phyloP scores from a whole-genome alignment of 2,329 filamentous ascomycete species.

The Fusarium denticulatum region DNA sequence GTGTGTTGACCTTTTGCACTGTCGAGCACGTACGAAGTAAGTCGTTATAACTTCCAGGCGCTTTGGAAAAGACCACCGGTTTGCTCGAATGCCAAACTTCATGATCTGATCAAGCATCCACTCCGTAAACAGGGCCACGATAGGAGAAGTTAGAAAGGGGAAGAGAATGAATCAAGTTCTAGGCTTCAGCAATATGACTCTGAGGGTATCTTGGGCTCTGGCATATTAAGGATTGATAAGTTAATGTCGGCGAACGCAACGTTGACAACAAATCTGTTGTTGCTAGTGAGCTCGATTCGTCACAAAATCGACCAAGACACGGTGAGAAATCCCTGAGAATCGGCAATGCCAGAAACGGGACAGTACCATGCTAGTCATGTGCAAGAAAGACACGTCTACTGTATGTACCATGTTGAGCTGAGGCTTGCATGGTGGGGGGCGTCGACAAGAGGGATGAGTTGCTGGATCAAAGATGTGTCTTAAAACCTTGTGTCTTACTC shows the following conservation, averaged over 20 bases:
- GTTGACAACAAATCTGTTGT: background rate
- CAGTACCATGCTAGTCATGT: background rate
- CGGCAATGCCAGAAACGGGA: background rate
- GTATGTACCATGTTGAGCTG: background rate
- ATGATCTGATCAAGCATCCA: background rate
- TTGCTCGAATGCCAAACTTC: background rate
- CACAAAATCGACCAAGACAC: background rate
- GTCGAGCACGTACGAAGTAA: background rate
- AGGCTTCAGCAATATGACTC: too few relatives aligned
- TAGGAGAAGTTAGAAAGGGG: background rate
- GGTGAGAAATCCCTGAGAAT: background rate
- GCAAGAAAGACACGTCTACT: background rate
- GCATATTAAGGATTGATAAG: background rate
- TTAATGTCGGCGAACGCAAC: background rate
- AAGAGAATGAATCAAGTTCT: background rate
- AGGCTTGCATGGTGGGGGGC: background rate
- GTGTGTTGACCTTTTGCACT: background rate
- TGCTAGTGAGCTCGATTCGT: background rate
- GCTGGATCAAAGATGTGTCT: constrained; percentile 4
- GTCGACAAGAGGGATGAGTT: background rate
- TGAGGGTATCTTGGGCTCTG: background rate
- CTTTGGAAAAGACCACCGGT: background rate
- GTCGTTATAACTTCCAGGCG: background rate
- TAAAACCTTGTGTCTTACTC: background rate
- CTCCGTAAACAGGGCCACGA: background rate